Evolutionary conservation across 345 rosid genomes (phyloP).

Genomic region (Eucalyptus lansdowneana): DNA sequence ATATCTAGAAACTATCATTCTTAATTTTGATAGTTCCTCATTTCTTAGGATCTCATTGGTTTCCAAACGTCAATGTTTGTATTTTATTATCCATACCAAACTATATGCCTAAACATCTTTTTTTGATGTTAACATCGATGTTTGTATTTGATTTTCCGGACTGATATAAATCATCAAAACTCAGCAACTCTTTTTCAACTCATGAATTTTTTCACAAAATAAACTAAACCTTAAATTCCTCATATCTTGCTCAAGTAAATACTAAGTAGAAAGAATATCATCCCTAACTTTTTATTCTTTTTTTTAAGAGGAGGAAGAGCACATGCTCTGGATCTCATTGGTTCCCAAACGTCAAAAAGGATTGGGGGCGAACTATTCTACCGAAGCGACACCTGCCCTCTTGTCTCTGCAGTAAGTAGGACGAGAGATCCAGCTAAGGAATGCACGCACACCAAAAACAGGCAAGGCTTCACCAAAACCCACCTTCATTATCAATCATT

Average conservation of each 20-base stretch:
- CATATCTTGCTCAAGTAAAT: background rate
- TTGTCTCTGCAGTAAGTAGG: background rate
- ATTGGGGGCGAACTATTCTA: background rate
- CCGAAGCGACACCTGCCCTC: background rate
- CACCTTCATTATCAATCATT: background rate
- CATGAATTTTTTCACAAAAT: background rate
- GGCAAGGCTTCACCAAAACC: background rate
- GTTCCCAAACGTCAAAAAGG: background rate
- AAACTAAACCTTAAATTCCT: background rate
- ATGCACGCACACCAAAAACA: background rate
- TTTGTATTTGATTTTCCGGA: background rate
- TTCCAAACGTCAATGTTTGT: too few relatives aligned
- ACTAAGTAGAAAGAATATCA: background rate
- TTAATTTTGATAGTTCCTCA: background rate
- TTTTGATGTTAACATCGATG: background rate
- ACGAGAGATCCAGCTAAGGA: background rate
- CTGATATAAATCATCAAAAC: background rate
- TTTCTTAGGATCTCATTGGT: background rate
- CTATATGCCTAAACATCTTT: background rate
- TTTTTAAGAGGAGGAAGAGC: background rate
- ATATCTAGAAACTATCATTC: background rate
- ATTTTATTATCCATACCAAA: background rate
- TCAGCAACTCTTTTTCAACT: background rate
- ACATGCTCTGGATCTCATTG: background rate
- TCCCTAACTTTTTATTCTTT: background rate